Evolutionary conservation across 305 asterid genomes (phyloP).

Genomic region (Fraxinus nigra): DNA sequence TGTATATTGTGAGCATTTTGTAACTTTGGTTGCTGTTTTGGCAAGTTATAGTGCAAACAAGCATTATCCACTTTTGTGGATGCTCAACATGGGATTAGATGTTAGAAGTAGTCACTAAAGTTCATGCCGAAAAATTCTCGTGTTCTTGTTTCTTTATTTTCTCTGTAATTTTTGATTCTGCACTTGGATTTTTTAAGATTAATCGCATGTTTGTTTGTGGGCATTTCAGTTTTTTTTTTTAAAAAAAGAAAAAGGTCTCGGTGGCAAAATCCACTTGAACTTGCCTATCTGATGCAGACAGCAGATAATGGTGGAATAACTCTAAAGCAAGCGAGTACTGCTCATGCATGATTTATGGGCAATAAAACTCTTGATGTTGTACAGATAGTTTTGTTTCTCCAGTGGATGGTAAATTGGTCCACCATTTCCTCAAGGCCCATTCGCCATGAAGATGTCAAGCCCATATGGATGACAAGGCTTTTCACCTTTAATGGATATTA

Average conservation of each 20-base stretch:
- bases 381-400: background rate
- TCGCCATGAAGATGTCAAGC: background rate
- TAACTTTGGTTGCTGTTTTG: too few species aligned
- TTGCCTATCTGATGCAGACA: background rate
- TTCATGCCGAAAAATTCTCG: too few species aligned
- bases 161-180: too few species aligned
- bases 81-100: too few species aligned
- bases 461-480: background rate
- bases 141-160: too few species aligned
- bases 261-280: background rate
- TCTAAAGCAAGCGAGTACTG: background rate
- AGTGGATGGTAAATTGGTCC: slow-evolving; percentile 11
- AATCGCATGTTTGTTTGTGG: background rate
- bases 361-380: background rate
- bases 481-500: background rate
- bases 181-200: too few species aligned
- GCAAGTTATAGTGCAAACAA: too few species aligned
- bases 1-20: too few species aligned
- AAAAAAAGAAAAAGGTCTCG: background rate
- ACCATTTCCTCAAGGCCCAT: slow-evolving; percentile 23
- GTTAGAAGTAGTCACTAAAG: too few species aligned
- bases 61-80: too few species aligned
- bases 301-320: slow-evolving; percentile 1
- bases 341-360: background rate
- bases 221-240: background rate